phyloP scores from a whole-genome alignment of 208 protist genomes.

The Trypanosomatidae sp. region DNA sequence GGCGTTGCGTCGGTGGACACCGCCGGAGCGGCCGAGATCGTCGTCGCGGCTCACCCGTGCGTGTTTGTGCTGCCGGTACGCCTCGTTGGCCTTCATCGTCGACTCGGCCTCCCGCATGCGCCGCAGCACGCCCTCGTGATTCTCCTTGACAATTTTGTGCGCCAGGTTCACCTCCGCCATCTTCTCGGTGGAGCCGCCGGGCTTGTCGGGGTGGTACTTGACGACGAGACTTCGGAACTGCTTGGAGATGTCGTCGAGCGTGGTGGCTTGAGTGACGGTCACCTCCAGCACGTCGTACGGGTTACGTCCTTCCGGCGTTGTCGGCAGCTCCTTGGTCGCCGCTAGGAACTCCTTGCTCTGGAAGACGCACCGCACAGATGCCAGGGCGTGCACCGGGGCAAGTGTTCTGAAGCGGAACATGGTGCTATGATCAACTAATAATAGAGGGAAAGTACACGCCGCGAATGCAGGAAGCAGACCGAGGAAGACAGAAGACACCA shows the following conservation, averaged over 20 bases:
- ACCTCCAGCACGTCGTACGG: constrained; percentile 92
- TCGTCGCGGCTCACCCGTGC: constrained; percentile 64
- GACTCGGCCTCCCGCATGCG: constrained; percentile 65
- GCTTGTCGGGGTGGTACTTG: constrained; percentile 86
- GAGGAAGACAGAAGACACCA: too few species aligned
- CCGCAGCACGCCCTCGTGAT: constrained; percentile 72
- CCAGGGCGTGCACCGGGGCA: constrained; percentile 6
- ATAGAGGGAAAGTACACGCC: not conserved
- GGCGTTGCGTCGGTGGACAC: constrained; percentile 65
- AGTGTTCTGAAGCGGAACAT: constrained; percentile 33
- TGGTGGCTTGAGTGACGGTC: constrained; percentile 66
- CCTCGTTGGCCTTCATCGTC: constrained; percentile 46
- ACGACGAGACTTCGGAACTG: constrained; percentile 86
- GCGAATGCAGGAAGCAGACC: not conserved
- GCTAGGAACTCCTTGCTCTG: constrained; percentile 80
- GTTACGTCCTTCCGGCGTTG: constrained; percentile 81
- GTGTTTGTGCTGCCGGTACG: constrained; percentile 72
- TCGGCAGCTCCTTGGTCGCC: constrained; percentile 77
- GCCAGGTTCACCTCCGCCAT: constrained; percentile 91
- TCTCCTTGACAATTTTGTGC: constrained; percentile 87
- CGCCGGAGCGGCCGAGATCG: constrained; percentile 74
- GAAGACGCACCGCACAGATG: constrained; percentile 48
- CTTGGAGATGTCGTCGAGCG: constrained; percentile 82
- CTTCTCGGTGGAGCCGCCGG: constrained; percentile 84
- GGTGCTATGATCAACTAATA: not conserved